Percentiles rank a stretch among this genome's conserved stretches.
phyloP scores from a whole-genome alignment of 2,329 filamentous ascomycete species.

The Trichoderma polysporum region DNA sequence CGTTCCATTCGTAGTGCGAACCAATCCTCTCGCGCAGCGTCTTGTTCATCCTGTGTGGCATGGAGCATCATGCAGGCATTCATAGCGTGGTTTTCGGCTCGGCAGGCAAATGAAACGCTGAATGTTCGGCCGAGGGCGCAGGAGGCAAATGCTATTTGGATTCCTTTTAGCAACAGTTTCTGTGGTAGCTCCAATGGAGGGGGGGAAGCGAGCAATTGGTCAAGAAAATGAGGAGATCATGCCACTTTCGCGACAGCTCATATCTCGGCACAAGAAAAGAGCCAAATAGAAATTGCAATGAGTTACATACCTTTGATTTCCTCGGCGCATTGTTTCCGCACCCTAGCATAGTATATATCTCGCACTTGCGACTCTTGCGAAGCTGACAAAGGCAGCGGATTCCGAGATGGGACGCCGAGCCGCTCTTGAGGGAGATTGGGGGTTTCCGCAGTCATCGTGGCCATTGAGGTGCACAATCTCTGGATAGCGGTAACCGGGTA shows the following conservation, averaged over 20 bases:
- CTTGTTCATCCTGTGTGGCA: slow-evolving; percentile 80
- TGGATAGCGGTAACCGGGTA: neutral
- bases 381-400: slow-evolving; percentile 80
- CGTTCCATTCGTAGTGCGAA: slow-evolving; percentile 75
- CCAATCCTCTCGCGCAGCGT: slow-evolving; percentile 90
- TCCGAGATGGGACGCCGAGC: slow-evolving; percentile 59
- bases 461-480: slow-evolving; percentile 15
- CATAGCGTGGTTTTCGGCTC: slow-evolving; percentile 77
- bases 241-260: neutral
- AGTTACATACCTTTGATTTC: slow-evolving; percentile 68
- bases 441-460: slow-evolving; percentile 37
- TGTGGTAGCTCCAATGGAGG: neutral
- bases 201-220: neutral
- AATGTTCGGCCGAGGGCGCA: slow-evolving; percentile 86
- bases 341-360: slow-evolving; percentile 76
- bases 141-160: slow-evolving; percentile 75
- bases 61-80: slow-evolving; percentile 89
- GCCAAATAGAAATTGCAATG: neutral
- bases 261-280: neutral
- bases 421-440: slow-evolving; percentile 36
- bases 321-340: slow-evolving; percentile 70
- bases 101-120: slow-evolving; percentile 83
- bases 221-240: neutral
- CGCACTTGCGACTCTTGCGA: slow-evolving; percentile 79
- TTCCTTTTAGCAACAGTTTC: neutral